phyloP scores from a whole-genome alignment of 176 grass and related monocot species.

The Olyra latifolia region DNA sequence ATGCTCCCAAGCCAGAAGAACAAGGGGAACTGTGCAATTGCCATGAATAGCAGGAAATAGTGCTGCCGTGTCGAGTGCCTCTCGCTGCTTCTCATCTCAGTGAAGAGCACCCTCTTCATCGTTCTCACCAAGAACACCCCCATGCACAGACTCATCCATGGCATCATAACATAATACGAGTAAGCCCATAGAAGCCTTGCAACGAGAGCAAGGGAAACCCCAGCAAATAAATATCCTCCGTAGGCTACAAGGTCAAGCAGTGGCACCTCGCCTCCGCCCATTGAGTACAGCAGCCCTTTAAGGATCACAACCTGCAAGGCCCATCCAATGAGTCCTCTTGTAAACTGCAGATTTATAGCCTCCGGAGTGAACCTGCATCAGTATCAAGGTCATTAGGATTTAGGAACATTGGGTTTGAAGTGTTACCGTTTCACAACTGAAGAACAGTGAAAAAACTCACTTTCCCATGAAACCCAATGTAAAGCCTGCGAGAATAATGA shows the following conservation, averaged over 20 bases:
- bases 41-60: constrained; percentile 82
- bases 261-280: constrained; percentile 78
- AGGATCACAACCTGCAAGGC: constrained; percentile 64
- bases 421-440: neutral
- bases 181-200: constrained; percentile 65
- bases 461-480: constrained; percentile 77
- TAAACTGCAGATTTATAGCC: constrained; percentile 79
- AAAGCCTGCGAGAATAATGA: constrained; percentile 77
- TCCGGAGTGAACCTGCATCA: constrained; percentile 77
- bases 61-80: constrained; percentile 68
- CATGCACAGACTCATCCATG: constrained; percentile 89
- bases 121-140: constrained; percentile 86
- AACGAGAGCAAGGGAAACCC: constrained; percentile 53
- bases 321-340: constrained; percentile 72
- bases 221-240: constrained; percentile 64
- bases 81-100: constrained; percentile 65
- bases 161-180: constrained; percentile 61
- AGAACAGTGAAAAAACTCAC: constrained; percentile 43
- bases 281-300: constrained; percentile 64
- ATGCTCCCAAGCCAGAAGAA: constrained; percentile 91
- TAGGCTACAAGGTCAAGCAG: constrained; percentile 84
- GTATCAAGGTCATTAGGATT: neutral
- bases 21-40: constrained; percentile 67
- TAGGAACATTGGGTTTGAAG: neutral
- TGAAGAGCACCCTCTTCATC: constrained; percentile 79